These are phyloP conservation scores for Phyllosticta paracitricarpa DNA, from an alignment of 2,329 filamentous ascomycete species.

Conservation along the genomic window DNA sequence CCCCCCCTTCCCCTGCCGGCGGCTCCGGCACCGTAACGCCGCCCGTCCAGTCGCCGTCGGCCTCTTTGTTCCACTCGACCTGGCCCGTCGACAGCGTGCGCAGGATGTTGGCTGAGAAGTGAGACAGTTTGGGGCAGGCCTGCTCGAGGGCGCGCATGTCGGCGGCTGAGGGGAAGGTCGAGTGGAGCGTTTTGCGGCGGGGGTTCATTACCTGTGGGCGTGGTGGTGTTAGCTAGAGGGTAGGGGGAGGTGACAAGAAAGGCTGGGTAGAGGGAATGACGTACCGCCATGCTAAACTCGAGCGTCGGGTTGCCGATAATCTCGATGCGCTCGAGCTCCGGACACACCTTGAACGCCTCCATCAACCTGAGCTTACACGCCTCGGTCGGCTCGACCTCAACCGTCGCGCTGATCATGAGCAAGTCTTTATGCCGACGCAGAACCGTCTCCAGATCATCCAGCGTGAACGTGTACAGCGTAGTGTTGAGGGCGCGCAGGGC, in stretches of 20 bases:
- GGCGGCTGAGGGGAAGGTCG: constrained; percentile 24
- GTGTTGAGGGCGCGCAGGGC: constrained; percentile 29
- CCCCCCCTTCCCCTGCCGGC: neutral
- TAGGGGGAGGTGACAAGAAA: neutral
- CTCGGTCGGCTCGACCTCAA: constrained; percentile 27
- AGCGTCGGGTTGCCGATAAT: constrained; percentile 29
- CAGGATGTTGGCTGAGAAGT: constrained; percentile 29
- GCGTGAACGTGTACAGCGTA: constrained; percentile 32
- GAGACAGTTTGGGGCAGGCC: constrained; percentile 25
- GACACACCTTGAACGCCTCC: constrained; percentile 19
- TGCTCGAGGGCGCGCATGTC: constrained; percentile 24
- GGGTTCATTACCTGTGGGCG: constrained; percentile 18
- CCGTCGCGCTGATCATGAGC: constrained; percentile 29
- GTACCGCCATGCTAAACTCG: constrained; percentile 29
- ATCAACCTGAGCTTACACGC: constrained; percentile 26
- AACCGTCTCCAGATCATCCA: constrained; percentile 25
- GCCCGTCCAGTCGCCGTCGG: constrained; percentile 11
- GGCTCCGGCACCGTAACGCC: constrained; percentile 3
- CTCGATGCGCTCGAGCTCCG: constrained; percentile 30
- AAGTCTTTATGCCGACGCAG: constrained; percentile 27
- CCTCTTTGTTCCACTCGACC: constrained; percentile 24
- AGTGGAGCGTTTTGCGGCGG: constrained; percentile 17
- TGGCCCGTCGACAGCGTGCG: constrained; percentile 23
- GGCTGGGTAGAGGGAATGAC: constrained; percentile 5
- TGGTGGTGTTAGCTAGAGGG: neutral